Base-by-base conservation (phyloP, 129 eudicot species). In the Tagetes patula region DNA sequence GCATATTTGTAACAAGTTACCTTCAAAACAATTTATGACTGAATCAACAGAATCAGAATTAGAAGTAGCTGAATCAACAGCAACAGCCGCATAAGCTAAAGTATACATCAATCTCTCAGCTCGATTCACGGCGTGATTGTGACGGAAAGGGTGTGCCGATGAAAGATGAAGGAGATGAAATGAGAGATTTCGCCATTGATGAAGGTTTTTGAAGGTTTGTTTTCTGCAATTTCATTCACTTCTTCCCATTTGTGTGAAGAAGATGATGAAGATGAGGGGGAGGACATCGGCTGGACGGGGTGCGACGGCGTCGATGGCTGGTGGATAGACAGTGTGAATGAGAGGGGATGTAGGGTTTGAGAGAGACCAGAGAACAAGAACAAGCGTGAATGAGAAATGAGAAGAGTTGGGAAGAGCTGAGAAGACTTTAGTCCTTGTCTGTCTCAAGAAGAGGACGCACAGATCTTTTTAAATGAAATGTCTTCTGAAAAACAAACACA, bases 61-160 rank as follows among this genome's bases (percentile, higher is more conserved):
- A 72, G 91, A 95, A 36, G 78, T 14, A 36, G 82, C 80, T 2
- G 92, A 56, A 45, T 84, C 87, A 38, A 70, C 95, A 27, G 93
- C 82, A 37, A 90, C 97, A 43, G 95, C 99, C 30, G 99, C 99
- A 77, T 95, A 97, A 34, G 99, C 99, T 37, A 95, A 75, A n/a
- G 99, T 91, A 76, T 95, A 95, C 54, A 95, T 67, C 37, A 95
- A 47, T 13, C 95, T 65, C 84, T 95, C 97, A 0, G 95, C 90
- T 41, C 85, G 81, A 71, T 59, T 77, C 43, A 59, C 78, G 84
- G 80, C 85, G 89, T 55, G 76, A 63, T 42, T 69, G 72, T 2
- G 91, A 83, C 4, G 89, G 88, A 8, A 87, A 82, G 3, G 85
- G 90, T 14, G 91, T 73, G 27, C 92, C 90, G 54, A 77, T 46